Percentiles rank a stretch among this genome's conserved stretches.
Evolutionary conservation across 208 protist genomes (phyloP).

Genomic region (Acanthamoeba culbertsoni): DNA sequence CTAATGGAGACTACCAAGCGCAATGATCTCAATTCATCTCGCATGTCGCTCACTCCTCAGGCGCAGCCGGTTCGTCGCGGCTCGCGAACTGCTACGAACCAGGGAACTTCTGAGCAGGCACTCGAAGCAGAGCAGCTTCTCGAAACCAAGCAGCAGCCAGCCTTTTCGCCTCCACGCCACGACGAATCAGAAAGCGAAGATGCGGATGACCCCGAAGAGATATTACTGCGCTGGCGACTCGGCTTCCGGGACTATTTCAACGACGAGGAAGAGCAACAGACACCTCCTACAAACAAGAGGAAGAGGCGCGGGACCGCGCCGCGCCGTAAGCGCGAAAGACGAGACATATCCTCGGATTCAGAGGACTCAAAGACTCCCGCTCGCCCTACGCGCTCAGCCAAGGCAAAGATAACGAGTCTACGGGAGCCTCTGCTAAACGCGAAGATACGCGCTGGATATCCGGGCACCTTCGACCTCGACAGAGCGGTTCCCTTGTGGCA

Average conservation of each 20-base stretch:
- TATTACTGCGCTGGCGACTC: background rate
- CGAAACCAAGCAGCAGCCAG: background rate
- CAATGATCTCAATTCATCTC: background rate
- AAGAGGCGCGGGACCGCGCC: background rate
- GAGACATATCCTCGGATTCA: background rate
- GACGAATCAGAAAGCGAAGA: background rate
- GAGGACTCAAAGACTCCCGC: background rate
- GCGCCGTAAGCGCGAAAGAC: background rate
- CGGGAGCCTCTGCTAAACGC: background rate
- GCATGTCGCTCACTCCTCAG: background rate
- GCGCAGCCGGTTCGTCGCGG: background rate
- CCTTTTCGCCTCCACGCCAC: background rate
- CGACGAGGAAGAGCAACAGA: background rate
- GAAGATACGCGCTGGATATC: background rate
- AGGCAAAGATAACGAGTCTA: background rate
- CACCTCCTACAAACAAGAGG: background rate
- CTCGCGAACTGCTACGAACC: background rate
- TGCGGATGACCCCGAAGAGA: background rate
- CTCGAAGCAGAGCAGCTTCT: background rate
- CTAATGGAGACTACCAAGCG: background rate
- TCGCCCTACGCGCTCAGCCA: background rate
- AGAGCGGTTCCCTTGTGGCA: background rate
- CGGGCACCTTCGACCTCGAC: constrained; percentile 18
- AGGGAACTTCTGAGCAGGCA: background rate
- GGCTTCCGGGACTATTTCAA: background rate